Evolutionary conservation across 2,329 filamentous ascomycete genomes (phyloP).

Genomic region (Pseudopyrenochaeta lycopersici): DNA sequence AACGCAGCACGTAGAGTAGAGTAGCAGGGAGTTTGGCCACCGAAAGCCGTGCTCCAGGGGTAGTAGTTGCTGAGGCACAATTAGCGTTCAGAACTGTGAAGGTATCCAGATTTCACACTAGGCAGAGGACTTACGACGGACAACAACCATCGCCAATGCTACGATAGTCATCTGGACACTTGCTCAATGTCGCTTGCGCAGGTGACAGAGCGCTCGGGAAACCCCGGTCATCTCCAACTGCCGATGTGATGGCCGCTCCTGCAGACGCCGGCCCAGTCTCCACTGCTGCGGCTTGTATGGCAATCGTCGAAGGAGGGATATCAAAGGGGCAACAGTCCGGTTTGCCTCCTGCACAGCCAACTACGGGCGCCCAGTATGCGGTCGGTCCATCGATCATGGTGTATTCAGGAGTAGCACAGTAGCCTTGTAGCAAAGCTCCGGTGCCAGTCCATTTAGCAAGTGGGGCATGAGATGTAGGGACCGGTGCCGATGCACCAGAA

Average conservation of each 20-base stretch:
- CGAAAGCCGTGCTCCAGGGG: slow-evolving; percentile 27
- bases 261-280: neutral
- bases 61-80: slow-evolving; percentile 14
- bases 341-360: slow-evolving; percentile 20
- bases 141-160: slow-evolving; percentile 19
- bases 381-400: slow-evolving; percentile 21
- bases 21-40: slow-evolving; percentile 38
- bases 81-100: neutral
- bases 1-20: slow-evolving; percentile 20
- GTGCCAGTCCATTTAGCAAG: slow-evolving; percentile 15
- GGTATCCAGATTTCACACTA: too few species aligned
- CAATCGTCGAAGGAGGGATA: slow-evolving; percentile 4
- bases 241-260: neutral
- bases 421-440: slow-evolving; percentile 19
- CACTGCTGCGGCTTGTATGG: neutral
- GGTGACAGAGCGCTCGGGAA: slow-evolving; percentile 15
- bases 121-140: slow-evolving; percentile 18
- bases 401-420: slow-evolving; percentile 21
- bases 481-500: slow-evolving; percentile 2
- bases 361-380: slow-evolving; percentile 22
- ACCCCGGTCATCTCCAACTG: slow-evolving; percentile 6
- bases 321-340: slow-evolving; percentile 24
- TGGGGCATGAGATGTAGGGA: slow-evolving; percentile 9
- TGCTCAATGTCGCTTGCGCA: slow-evolving; percentile 13
- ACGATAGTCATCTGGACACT: slow-evolving; percentile 23